Base-by-base conservation (phyloP, 352 stramenopile genomes). In the Globisporangium ultimum region DNA sequence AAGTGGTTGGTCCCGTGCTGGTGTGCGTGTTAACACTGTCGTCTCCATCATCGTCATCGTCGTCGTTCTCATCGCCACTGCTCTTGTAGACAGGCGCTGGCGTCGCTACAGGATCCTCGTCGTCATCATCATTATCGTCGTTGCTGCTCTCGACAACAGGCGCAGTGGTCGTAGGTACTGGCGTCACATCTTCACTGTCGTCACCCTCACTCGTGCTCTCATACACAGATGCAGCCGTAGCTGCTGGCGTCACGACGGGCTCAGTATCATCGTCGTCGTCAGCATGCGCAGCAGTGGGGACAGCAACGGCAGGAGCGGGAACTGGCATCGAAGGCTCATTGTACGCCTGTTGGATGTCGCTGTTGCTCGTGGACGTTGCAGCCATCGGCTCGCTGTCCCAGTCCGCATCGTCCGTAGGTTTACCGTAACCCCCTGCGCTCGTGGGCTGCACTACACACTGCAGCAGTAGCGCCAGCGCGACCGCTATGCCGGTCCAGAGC, bases 331-430 rank as follows among this genome's bases (percentile, higher is more conserved):
- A 15, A 2, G 41, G 7, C 0, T 42, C 54, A 5, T 17, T 24
- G 36, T 53, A 60, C 17, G 54, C 53, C 32, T 60, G 54, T 32
- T 47, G 53, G 54, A 53, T 46, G 54, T 53, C 45, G 45, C 45
- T 47, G 45, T 38, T 45, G 54, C 15, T 24, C 41, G 20, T 60
- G 22, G 45, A 20, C 9, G 32, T 18, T 8, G 14, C 17, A 2
- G 40, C 1, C 3, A 45, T 45, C 40, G 13, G 40, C 12, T n/a
- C 28, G 43, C 28, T 53, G 45, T 60, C 54, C 54, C 54, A 60
- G 54, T 60, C 54, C 0, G 38, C 21, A 45, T 45, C 40, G 17
- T n/a, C 8, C 12, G 13, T n/a, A 10, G 13, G 4, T n/a, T n/a
- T 18, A 13, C 15, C 11, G 32, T 60, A 60, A 2, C 13, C 8